A percentile compares a stretch with the other conserved stretches of the same genome.
Evolutionary conservation across 495 filamentous ascomycete genomes (phyloP).

Genomic region (Chaetomium tenue): DNA sequence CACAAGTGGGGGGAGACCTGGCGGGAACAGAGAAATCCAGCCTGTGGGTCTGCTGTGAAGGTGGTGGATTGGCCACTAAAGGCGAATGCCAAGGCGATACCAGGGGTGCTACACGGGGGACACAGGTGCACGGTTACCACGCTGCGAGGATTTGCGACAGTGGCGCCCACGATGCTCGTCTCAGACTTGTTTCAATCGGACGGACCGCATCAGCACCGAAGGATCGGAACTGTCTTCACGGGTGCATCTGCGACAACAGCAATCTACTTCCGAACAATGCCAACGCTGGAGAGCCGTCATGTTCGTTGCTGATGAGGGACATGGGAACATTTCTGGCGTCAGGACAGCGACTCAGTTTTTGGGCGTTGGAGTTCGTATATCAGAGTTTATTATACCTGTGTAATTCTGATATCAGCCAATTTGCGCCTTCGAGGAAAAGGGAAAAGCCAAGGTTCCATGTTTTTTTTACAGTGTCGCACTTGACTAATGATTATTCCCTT

Average conservation of each 20-base stretch:
- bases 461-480: not conserved
- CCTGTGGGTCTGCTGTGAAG: not conserved
- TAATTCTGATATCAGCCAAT: no score
- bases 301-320: no score
- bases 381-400: no score
- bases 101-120: constrained; percentile 22
- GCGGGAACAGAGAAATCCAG: not conserved
- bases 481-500: not conserved
- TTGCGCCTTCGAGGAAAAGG: no score
- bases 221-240: constrained; percentile 16
- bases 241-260: constrained; percentile 24
- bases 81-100: constrained; percentile 28
- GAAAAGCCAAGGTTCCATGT: not conserved
- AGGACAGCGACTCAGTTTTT: not conserved
- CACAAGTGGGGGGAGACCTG: not conserved
- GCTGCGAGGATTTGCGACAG: constrained; percentile 30
- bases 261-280: constrained; percentile 26
- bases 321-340: not conserved
- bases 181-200: constrained; percentile 39
- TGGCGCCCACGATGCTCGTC: constrained; percentile 34
- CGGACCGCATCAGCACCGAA: constrained; percentile 31
- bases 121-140: constrained; percentile 14
- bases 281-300: not conserved
- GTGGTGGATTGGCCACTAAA: constrained; percentile 24
- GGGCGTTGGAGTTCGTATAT: no score